Evolutionary conservation across 2,329 filamentous ascomycete species (phyloP), one percentile per base, ranked within the genome.

Genomic region (Phoma sp.): DNA sequence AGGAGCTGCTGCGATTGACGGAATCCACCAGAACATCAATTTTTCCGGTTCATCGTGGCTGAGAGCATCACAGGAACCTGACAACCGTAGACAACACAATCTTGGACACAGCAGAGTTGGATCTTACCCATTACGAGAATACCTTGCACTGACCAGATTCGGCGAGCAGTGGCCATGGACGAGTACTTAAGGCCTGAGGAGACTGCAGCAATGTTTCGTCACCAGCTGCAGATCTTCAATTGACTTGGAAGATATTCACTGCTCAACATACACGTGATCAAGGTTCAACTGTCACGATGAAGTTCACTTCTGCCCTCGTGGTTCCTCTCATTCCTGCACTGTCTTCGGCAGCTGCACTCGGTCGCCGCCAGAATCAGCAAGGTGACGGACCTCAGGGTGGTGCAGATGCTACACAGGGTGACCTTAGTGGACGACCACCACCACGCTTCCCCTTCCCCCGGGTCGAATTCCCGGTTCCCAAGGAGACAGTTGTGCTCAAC

Each of bases 381-480:
- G 63, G 64, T 6, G 65, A 68, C 55, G 65, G 65, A 7, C 58
- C 65, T 3, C 63, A 65, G 51, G 65, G 65, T 9, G 39, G 43
- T 43, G 21, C 60, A 19, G 63, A 66, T 48, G 57, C 65, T 15
- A 66, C 63, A 12, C 65, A 68, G 38, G 65, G 62, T 15, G 65
- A 68, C 36, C 55, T 66, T 8, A 48, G 62, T 43, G 65, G 56
- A 4, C 63, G 65, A 10, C 65, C 65, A 37, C 53, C 47, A 27
- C 65, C 65, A 31, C 51, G 62, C 31, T 68, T 68, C 19, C 60
- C 65, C 1, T 68, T 66, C 40, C 65, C 65, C 12, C 60, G 63
- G 3, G 55, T 62, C 13, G 51, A 61, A 31, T 68, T 68, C 29
- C 65, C 65, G 6, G 57, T 68, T 12, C 58, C 65, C 10, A 66